Evolutionary conservation across 306 rosid genomes (phyloP).

Genomic region (Vigna mungo): DNA sequence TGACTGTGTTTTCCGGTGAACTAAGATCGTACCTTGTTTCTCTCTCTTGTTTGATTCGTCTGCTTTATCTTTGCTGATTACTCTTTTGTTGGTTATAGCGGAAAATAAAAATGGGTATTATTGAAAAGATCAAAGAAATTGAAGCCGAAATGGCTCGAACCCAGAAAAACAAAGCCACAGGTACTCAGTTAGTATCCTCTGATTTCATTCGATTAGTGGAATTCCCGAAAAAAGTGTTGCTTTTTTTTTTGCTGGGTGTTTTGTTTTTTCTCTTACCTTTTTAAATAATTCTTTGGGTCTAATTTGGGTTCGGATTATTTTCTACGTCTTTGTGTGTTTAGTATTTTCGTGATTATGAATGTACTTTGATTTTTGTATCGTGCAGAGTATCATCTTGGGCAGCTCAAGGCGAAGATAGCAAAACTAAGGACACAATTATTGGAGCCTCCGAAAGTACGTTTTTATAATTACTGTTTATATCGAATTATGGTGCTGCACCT

Average conservation of each 20-base stretch:
- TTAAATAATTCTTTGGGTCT: not conserved
- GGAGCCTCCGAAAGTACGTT: slow-evolving; percentile 94
- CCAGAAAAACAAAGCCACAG: slow-evolving; percentile 98
- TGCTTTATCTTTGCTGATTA: slow-evolving; percentile 21
- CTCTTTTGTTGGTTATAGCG: slow-evolving; percentile 45
- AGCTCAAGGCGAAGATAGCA: slow-evolving; percentile 99
- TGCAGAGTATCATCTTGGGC: slow-evolving; percentile 99
- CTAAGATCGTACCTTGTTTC: not conserved
- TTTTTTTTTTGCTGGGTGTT: not conserved
- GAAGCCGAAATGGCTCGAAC: slow-evolving; percentile 99
- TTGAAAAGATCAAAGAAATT: slow-evolving; percentile 94
- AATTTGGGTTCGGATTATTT: slow-evolving; percentile 3
- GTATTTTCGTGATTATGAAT: slow-evolving; percentile 13
- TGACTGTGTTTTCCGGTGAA: slow-evolving; percentile 50
- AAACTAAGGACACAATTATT: slow-evolving; percentile 91
- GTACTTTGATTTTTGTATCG: slow-evolving; percentile 13
- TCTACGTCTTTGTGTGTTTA: not conserved
- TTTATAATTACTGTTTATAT: not conserved
- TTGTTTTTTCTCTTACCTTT: not conserved
- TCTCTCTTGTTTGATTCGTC: not conserved
- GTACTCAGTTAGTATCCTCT: slow-evolving; percentile 35
- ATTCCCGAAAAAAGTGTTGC: not conserved
- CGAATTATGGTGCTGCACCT: not conserved
- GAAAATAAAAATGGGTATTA: slow-evolving; percentile 76
- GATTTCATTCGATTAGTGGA: not conserved